Base-by-base conservation (phyloP, 345 rosid species). In the Geranium brycei region DNA sequence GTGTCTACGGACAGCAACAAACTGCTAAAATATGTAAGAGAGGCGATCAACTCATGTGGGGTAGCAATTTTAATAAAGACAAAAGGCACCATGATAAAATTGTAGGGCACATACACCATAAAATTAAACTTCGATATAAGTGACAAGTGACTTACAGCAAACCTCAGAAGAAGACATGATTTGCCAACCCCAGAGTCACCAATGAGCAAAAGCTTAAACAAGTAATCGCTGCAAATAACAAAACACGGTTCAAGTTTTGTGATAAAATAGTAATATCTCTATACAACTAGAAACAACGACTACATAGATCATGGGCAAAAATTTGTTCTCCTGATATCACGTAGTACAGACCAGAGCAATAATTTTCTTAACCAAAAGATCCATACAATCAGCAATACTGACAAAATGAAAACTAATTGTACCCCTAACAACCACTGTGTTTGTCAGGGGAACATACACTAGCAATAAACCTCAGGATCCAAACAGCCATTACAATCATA, bases 111-210 rank as follows among this genome's bases (percentile, higher is more conserved):
- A 31, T 2, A 23, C 28, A 61, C 23, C 53, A 18, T 16, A 8
- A 15, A 35, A 35, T 4, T 35, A 35, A 35, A 35, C 41, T 35
- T 35, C 3, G 41, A 7, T 4, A 35, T 3, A 35, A 35, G 41
- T 35, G 41, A 35, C 41, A 35, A 47, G 12, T 51, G 65, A 75
- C 87, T 82, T 63, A 81, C 92, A 57, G 84, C 84, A 38, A 78
- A 80, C 64, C 84, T 62, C 61, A 80, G 81, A 61, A 80, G 84
- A 53, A 80, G 75, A 55, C 84, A 75, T 16, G 84, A 80, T 69
- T 80, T 80, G 47, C 84, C 82, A 5, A 77, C 84, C 30, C 82
- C 77, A 7, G 84, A 80, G 64, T 80, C 84, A 32, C 84, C 84
- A 19, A 80, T 78, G 38, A 80, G 76, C 76, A 80, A 62, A 69